A percentile compares a stretch with the other conserved stretches of the same genome.
Evolutionary conservation across 306 rosid genomes (phyloP).

Genomic region (Sphenostylis stenocarpa): DNA sequence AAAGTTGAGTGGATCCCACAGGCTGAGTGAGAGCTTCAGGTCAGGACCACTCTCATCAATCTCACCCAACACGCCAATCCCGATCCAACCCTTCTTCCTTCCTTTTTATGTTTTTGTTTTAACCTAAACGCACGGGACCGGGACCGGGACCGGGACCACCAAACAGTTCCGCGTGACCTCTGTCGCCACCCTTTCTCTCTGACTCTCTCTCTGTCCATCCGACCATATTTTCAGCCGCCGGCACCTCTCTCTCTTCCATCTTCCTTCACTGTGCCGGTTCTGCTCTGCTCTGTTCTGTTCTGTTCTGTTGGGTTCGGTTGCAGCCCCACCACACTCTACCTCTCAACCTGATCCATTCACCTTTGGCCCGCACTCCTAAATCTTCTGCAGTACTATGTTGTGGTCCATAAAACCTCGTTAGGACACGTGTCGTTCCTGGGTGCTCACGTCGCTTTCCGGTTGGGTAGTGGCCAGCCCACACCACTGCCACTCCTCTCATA

Average conservation of each 20-base stretch:
- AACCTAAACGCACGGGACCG: neutral
- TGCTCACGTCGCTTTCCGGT: conserved; percentile 39
- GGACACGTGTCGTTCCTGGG: conserved; percentile 36
- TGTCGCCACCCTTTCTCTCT: neutral
- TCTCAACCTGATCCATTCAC: neutral
- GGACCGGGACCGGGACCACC: conserved; percentile 12
- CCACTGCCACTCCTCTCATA: conserved; percentile 26
- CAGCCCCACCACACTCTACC: neutral
- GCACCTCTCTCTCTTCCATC: conserved; percentile 7
- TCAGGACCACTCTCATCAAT: conserved; percentile 21
- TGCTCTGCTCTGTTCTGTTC: neutral
- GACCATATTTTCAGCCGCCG: conserved; percentile 21
- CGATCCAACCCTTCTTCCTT: neutral
- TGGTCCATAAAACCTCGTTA: conserved; percentile 40
- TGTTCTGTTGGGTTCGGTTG: neutral
- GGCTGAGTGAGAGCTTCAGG: too few relatives aligned
- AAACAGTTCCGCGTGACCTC: conserved; percentile 31
- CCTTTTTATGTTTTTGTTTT: neutral
- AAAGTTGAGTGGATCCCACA: conserved; percentile 33
- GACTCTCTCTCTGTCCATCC: neutral
- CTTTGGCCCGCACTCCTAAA: conserved; percentile 34
- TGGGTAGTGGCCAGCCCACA: conserved; percentile 31
- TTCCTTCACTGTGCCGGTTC: too few relatives aligned
- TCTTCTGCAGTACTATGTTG: conserved; percentile 34
- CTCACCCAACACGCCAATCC: neutral